These are phyloP conservation scores for Penicillium dipodomyicola DNA, from an alignment of 495 filamentous ascomycete species.

Conservation along the genomic window DNA sequence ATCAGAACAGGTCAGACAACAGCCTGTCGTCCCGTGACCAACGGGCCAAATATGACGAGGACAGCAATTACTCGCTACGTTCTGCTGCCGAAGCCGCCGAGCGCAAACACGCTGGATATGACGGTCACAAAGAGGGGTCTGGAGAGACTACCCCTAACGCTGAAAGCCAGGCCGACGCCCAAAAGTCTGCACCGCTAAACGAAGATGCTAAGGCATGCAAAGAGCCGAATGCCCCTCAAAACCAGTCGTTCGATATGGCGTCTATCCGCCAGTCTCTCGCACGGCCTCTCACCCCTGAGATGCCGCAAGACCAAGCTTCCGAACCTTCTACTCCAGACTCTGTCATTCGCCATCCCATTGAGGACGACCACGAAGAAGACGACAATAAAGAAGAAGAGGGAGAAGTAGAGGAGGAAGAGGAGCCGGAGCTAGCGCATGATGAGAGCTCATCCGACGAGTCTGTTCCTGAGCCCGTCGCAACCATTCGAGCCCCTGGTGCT, in stretches of 20 bases:
- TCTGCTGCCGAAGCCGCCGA: conserved; percentile 31
- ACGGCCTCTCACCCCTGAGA: conserved; percentile 65
- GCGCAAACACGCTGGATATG: not conserved
- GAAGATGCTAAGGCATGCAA: not conserved
- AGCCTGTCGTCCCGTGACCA: conserved; percentile 46
- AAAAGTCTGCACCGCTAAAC: not conserved
- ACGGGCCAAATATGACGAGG: conserved; percentile 42
- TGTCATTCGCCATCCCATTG: conserved; percentile 77
- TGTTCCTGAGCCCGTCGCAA: conserved; percentile 82
- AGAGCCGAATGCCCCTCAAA: not conserved
- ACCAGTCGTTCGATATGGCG: conserved; percentile 43
- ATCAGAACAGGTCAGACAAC: conserved; percentile 48
- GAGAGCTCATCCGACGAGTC: conserved; percentile 38
- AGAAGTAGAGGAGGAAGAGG: conserved; percentile 26
- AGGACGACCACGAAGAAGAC: conserved; percentile 31
- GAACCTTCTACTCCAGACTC: conserved; percentile 85
- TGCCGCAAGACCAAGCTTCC: conserved; percentile 47
- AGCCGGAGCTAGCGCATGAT: conserved; percentile 16
- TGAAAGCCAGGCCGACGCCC: not conserved
- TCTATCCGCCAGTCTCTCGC: conserved; percentile 51
- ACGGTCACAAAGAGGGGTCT: conserved; percentile 8
- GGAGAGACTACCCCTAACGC: conserved; percentile 37
- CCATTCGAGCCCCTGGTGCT: conserved; percentile 83
- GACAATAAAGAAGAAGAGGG: conserved; percentile 29
- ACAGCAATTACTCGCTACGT: conserved; percentile 52